Evolutionary conservation across 2,329 filamentous ascomycete genomes (phyloP).

Genomic region (Pseudopyrenochaeta lycopersici): DNA sequence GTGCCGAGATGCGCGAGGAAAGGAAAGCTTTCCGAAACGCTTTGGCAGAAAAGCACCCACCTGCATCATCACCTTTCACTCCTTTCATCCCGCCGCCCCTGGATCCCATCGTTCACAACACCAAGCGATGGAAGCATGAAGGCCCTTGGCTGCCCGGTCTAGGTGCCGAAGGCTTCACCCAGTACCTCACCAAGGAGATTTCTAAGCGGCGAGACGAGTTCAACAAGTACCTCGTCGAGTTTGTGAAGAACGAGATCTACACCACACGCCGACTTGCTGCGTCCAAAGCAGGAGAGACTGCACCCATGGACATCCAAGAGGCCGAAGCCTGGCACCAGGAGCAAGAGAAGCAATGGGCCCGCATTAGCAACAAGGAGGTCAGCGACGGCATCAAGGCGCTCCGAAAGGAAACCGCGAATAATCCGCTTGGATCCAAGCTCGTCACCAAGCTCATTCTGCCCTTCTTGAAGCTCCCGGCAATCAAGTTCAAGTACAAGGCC

Average conservation of each 20-base stretch:
- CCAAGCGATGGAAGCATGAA: slow-evolving; percentile 63
- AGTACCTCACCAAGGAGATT: slow-evolving; percentile 57
- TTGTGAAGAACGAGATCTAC: slow-evolving; percentile 46
- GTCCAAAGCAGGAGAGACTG: slow-evolving; percentile 14
- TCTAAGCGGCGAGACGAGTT: slow-evolving; percentile 46
- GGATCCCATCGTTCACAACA: slow-evolving; percentile 33
- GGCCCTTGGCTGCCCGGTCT: slow-evolving; percentile 68
- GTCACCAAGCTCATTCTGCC: slow-evolving; percentile 60
- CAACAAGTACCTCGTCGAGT: slow-evolving; percentile 38
- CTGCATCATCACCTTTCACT: slow-evolving; percentile 26
- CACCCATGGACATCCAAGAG: slow-evolving; percentile 35
- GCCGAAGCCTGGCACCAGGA: slow-evolving; percentile 26
- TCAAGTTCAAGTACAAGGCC: slow-evolving; percentile 34
- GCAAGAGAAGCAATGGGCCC: slow-evolving; percentile 37
- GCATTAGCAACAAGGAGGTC: slow-evolving; percentile 37
- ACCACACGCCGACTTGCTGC: slow-evolving; percentile 31
- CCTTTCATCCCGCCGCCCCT: slow-evolving; percentile 32
- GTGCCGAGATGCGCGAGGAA: slow-evolving; percentile 3
- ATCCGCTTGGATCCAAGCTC: slow-evolving; percentile 60
- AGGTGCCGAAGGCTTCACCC: slow-evolving; percentile 63
- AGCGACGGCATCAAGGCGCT: slow-evolving; percentile 45
- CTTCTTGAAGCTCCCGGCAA: slow-evolving; percentile 65
- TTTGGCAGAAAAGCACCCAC: slow-evolving; percentile 28
- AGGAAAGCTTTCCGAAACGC: slow-evolving; percentile 17
- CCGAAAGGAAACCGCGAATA: slow-evolving; percentile 57